Base-by-base conservation (phyloP, 1,284 basidiomycete genomes). In the Tremellales sp. region DNA sequence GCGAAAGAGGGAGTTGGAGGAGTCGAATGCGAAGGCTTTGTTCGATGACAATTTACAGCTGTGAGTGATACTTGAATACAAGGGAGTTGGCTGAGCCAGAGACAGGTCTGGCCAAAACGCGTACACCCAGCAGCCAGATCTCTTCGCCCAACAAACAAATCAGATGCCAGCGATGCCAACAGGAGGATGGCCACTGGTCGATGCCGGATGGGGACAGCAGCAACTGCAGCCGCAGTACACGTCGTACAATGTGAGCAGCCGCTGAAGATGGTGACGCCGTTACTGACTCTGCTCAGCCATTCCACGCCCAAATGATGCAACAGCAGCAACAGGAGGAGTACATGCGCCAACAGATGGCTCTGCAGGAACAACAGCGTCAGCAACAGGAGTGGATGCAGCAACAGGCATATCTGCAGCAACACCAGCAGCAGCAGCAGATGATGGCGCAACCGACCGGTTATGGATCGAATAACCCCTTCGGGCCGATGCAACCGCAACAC, bases 391-490 rank as follows among this genome's bases (percentile, higher is more conserved):
- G 53, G 60, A 68, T 66, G 67, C 75, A 70, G 26, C 64, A 73
- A 47, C 71, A 74, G 53, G 49, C 56, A 40, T 81, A 79, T 78
- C 66, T 81, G 50, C 82, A 84, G 59, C 81, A 82, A 61, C 74
- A 86, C 61, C 62, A 74, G 50, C 74, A 74, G 65, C 71, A 70
- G 37, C 71, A 74, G 45, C 68, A 70, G 4, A 63, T 79, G 19
- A 63, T 75, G 48, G 73, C 79, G 5, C 80, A 82, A 55, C 76
- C 74, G 18, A 82, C 80, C 2, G 77, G 77, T 4, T 80, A 79
- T 57, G 90, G 91, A 13, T 88, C 89, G 35, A 97, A 97, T 78
- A 97, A 97, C 69, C 93, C 93, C 0, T 97, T 95, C 64, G 86
- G 86, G 1, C 79, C 68, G 54, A 54, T 40, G 50, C 53, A 54